phyloP scores from a whole-genome alignment of 768 basidiomycete species.

The Tricholoma flavovirens region DNA sequence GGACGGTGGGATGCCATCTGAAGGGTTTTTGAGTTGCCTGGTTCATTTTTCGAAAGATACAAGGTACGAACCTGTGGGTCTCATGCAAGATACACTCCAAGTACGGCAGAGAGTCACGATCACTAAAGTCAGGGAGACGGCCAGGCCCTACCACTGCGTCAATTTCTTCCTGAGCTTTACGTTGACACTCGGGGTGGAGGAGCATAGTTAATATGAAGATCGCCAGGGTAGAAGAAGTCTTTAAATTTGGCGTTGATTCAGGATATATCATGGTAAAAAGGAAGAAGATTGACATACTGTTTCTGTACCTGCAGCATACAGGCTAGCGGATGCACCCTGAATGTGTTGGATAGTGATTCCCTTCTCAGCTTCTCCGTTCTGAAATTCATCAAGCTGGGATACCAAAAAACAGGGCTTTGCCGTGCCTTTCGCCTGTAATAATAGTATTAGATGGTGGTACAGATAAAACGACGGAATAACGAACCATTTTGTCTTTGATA shows the following conservation, averaged over 20 bases:
- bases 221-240: no score
- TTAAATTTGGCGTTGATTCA: no score
- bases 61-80: constrained; percentile 5
- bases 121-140: constrained; percentile 25
- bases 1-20: constrained; percentile 15
- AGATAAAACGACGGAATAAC: no score
- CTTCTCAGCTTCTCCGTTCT: constrained; percentile 2
- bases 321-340: constrained; percentile 4
- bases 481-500: constrained; percentile 13
- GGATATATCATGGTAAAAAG: no score
- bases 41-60: neutral
- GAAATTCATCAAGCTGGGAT: constrained; percentile 8
- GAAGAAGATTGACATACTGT: constrained; percentile 12
- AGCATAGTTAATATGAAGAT: no score
- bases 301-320: constrained; percentile 13
- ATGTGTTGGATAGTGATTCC: constrained; percentile 6
- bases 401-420: constrained; percentile 8
- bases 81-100: constrained; percentile 30
- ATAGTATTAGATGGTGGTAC: no score
- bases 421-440: constrained; percentile 10
- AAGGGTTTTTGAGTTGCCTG: neutral
- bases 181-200: no score
- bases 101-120: constrained; percentile 29
- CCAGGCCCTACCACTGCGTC: no score
- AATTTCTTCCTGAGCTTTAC: no score